These are phyloP conservation scores for Ogataea wickerhamii DNA, from an alignment of 805 yeast genomes.

Conservation along the genomic window DNA sequence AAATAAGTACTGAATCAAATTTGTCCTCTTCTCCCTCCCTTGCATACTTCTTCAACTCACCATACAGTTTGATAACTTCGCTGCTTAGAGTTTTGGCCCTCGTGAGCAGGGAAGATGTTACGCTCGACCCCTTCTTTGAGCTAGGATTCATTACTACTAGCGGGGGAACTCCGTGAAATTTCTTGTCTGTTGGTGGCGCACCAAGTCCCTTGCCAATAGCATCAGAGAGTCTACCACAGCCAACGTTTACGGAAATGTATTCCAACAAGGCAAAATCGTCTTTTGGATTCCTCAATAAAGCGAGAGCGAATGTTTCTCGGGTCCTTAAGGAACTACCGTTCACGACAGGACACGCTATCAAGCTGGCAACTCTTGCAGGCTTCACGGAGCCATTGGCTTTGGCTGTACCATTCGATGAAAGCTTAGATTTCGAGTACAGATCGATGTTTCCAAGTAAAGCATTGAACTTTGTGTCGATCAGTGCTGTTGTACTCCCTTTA, in stretches of 20 bases:
- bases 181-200: constrained; percentile 5
- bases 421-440: constrained; percentile 30
- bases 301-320: constrained; percentile 40
- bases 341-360: constrained; percentile 34
- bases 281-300: constrained; percentile 38
- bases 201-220: constrained; percentile 61
- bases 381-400: constrained; percentile 12
- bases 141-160: constrained; percentile 19
- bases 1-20: constrained; percentile 29
- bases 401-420: constrained; percentile 4
- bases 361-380: constrained; percentile 27
- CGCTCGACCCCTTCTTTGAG: constrained; percentile 20
- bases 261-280: constrained; percentile 43
- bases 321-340: constrained; percentile 42
- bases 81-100: constrained; percentile 18
- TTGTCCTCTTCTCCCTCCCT: constrained; percentile 25
- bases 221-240: constrained; percentile 64
- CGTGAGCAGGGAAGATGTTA: constrained; percentile 23
- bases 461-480: constrained; percentile 44
- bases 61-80: constrained; percentile 29
- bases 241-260: constrained; percentile 53
- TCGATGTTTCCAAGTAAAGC: constrained; percentile 34
- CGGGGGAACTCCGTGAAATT: constrained; percentile 25
- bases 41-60: constrained; percentile 23
- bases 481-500: constrained; percentile 36